Conservation (phyloP, 371 early-diverging fungal genomes). For the Lichtheimia ornata region DNA sequence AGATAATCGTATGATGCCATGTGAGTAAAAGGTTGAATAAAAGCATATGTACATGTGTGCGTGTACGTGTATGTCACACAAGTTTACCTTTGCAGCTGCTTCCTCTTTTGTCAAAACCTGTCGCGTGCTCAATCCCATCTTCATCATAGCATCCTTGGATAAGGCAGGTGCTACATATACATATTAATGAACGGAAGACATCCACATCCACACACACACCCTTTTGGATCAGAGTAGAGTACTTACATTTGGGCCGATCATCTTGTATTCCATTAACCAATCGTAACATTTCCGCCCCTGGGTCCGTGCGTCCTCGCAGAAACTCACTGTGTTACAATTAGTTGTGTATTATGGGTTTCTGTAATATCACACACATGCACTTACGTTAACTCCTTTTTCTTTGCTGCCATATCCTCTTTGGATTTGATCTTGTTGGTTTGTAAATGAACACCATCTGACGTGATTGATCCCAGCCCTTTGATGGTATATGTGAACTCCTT, state of each 20-base stretch:
- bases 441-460: constrained; percentile 23
- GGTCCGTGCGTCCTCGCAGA: constrained; percentile 34
- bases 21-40: too few relatives aligned
- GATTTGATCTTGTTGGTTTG: constrained; percentile 12
- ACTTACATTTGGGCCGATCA: constrained; percentile 19
- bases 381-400: constrained; percentile 14
- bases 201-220: neutral
- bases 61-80: too few relatives aligned
- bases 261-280: constrained; percentile 38
- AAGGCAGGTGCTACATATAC: constrained; percentile 17
- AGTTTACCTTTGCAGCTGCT: constrained; percentile 34
- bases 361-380: neutral
- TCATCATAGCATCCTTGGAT: constrained; percentile 35
- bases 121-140: constrained; percentile 30
- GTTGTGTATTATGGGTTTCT: neutral
- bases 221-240: neutral
- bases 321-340: constrained; percentile 24
- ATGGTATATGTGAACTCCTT: constrained; percentile 32
- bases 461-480: constrained; percentile 25
- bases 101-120: constrained; percentile 29
- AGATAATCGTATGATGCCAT: neutral
- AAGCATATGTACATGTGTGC: neutral
- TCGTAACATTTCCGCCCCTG: constrained; percentile 45
- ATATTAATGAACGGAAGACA: neutral
- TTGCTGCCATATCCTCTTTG: constrained; percentile 2